Conservation (phyloP, 140 eudicot genomes). For the Bidens hawaiensis region DNA sequence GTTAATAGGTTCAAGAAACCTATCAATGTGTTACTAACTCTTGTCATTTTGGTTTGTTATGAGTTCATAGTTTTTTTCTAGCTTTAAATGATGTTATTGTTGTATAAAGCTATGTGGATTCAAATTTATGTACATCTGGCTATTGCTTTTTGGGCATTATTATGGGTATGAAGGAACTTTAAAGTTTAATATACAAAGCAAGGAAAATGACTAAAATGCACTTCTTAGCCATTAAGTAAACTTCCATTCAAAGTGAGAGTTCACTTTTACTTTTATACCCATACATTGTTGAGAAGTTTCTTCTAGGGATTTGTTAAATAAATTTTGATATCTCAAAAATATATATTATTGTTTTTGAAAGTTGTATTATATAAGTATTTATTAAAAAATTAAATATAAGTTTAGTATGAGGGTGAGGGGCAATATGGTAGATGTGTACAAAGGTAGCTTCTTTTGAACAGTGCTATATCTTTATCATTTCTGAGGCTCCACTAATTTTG, state of each 20-base stretch:
- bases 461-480: slow-evolving; percentile 30
- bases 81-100: slow-evolving; percentile 18
- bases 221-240: slow-evolving; percentile 61
- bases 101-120: slow-evolving; percentile 32
- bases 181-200: slow-evolving; percentile 26
- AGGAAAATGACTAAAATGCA: slow-evolving; percentile 37
- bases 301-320: not conserved
- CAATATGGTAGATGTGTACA: slow-evolving; percentile 12
- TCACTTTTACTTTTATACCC: slow-evolving; percentile 14
- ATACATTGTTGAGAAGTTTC: not conserved
- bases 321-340: not conserved
- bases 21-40: slow-evolving; percentile 77
- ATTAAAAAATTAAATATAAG: slow-evolving; percentile 9
- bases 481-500: slow-evolving; percentile 27
- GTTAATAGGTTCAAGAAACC: slow-evolving; percentile 88
- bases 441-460: slow-evolving; percentile 30
- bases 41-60: slow-evolving; percentile 41
- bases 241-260: slow-evolving; percentile 13
- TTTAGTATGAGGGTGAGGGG: slow-evolving; percentile 30
- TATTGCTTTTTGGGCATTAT: slow-evolving; percentile 41
- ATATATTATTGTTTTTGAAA: not conserved
- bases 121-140: slow-evolving; percentile 29
- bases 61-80: slow-evolving; percentile 21
- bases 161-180: slow-evolving; percentile 33
- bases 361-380: not conserved